Evolutionary conservation across 805 yeast genomes (phyloP).

Genomic region (Candida loeiensis): DNA sequence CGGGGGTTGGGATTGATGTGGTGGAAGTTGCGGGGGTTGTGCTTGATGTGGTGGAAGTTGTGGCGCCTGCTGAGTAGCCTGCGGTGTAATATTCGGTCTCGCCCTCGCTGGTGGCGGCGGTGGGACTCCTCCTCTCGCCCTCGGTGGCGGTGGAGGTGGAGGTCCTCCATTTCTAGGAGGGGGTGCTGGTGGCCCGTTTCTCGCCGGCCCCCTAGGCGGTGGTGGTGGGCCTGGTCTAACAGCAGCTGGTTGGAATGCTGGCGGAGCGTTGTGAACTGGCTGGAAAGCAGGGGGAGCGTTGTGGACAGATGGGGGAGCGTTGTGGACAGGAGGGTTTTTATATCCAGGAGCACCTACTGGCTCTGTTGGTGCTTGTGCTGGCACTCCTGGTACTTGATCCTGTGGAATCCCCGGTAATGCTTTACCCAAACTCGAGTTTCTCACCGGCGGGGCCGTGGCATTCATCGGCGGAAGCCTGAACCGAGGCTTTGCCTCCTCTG

Average conservation of each 20-base stretch:
- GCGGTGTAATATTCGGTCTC: conserved; percentile 5
- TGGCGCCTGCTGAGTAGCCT: conserved; percentile 10
- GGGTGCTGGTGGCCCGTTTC: conserved; percentile 11
- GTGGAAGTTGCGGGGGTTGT: conserved; percentile 2
- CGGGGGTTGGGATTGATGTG: conserved; percentile 12
- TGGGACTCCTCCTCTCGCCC: conserved; percentile 16
- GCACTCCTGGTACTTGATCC: background rate
- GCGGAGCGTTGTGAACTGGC: conserved; percentile 8
- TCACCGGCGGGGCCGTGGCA: conserved; percentile 29
- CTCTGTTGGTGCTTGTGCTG: background rate
- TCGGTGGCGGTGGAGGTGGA: conserved; percentile 16
- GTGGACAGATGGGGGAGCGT: conserved; percentile 12
- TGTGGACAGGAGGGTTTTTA: background rate
- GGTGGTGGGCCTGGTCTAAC: conserved; percentile 17
- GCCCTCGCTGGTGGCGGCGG: conserved; percentile 31
- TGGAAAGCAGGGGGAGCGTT: conserved; percentile 1
- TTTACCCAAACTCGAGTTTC: conserved; percentile 17
- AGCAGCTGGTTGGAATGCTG: conserved; percentile 16
- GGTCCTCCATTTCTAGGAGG: conserved; percentile 19
- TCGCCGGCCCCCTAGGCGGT: conserved; percentile 9
- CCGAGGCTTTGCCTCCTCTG: conserved; percentile 17
- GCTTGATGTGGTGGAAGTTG: conserved; percentile 11
- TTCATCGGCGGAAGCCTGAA: conserved; percentile 38
- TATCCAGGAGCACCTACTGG: background rate
- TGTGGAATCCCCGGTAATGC: conserved; percentile 11